Base-by-base conservation (phyloP, 306 rosid genomes). In the Rosa lucieae region DNA sequence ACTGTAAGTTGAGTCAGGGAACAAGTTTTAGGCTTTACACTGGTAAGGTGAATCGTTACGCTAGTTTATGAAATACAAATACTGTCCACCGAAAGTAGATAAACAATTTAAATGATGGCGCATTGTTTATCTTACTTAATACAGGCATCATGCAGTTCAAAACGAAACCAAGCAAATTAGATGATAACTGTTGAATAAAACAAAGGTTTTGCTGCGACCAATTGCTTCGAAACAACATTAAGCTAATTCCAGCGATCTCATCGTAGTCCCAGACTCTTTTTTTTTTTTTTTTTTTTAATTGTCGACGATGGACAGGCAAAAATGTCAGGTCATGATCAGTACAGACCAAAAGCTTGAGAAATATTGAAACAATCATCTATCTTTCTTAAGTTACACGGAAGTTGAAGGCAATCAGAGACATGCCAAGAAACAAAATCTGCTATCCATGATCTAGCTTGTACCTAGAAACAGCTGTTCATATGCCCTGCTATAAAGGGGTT, bases 401-500 rank as follows among this genome's bases (percentile, higher is more conserved):
- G 79, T 53, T 46, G 68, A 59, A 43, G 37, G 78, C 74, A 75
- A 75, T 48, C 61, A 78, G 85, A 87, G 80, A 49, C 75, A 78
- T 78, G 84, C 11, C 75, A 43, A 62, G 77, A 77, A 84, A 75
- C 88, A 84, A 87, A 86, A 79, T 82, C 79, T 67, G 77, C 75
- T 77, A 49, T 78, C 78, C 67, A 75, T 29, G 49, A 63, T 82
- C 80, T 70, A 74, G 82, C 80, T 65, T 70, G 69, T 62, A 78
- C 84, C 65, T 67, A 61, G 77, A 61, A 79, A 71, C 77, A 73
- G 72, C 79, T 71, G 73, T 73, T 73, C 79, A 5, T 39, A 11
- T 44, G 78, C 72, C 86, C 74, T 89, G 89, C 49, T 89, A 94
- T 87, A 92, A 97, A 20, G 98, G 87, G 14, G 97, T 94, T 49